These are phyloP conservation scores for Colletotrichum sp. DNA, from an alignment of 2,329 filamentous ascomycete genomes.

Conservation along the genomic window DNA sequence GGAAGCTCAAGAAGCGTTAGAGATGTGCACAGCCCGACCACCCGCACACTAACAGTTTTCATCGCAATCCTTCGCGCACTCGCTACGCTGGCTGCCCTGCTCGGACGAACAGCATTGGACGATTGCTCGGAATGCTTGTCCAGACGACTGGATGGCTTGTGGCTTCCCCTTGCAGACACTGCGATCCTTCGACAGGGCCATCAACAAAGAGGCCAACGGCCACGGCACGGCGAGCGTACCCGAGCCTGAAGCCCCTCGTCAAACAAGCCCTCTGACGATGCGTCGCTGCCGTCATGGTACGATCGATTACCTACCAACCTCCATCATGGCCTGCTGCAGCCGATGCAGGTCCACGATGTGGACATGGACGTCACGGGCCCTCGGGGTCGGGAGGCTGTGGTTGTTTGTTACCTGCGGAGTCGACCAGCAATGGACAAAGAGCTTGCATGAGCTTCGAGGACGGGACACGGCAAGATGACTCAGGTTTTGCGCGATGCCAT, in stretches of 20 bases:
- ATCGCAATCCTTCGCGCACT: not conserved
- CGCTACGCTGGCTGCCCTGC: not conserved
- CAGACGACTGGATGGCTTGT: not conserved
- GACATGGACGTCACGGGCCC: not conserved
- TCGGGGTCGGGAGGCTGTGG: not conserved
- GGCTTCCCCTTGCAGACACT: slow-evolving; percentile 12
- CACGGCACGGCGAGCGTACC: not conserved
- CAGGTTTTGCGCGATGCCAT: not conserved
- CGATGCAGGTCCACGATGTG: slow-evolving; percentile 1
- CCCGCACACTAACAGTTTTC: not conserved
- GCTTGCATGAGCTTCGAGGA: slow-evolving; percentile 1
- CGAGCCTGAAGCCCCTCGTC: not conserved
- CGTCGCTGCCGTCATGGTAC: not conserved
- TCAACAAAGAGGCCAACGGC: not conserved
- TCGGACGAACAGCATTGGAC: not conserved
- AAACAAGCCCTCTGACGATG: not conserved
- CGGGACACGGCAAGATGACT: not conserved
- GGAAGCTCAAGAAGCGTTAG: not conserved
- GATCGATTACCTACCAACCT: not conserved
- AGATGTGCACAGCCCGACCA: slow-evolving; percentile 3
- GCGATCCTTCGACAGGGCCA: not conserved
- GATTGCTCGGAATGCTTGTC: not conserved
- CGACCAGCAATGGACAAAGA: not conserved
- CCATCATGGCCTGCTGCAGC: not conserved
- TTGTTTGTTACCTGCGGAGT: not conserved